These are phyloP conservation scores for Solanum piurae DNA, from an alignment of 257 asterid species.

Conservation along the genomic window DNA sequence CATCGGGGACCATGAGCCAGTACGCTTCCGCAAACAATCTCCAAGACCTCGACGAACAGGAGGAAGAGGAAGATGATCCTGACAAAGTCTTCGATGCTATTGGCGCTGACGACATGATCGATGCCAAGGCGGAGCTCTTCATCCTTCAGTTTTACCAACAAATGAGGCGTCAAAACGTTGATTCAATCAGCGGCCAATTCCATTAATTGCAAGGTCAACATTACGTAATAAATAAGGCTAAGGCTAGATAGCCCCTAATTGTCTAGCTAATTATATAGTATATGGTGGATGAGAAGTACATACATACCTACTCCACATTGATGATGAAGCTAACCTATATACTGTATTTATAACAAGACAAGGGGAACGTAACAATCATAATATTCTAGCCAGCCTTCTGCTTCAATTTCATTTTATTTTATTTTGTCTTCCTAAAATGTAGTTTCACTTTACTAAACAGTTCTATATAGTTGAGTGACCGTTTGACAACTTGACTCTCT, in stretches of 20 bases:
- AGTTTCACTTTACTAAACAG: background rate
- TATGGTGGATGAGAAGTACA: background rate
- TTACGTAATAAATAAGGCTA: background rate
- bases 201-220: background rate
- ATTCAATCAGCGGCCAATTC: background rate
- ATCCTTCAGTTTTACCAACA: constrained; percentile 54
- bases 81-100: constrained; percentile 53
- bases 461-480: background rate
- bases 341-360: background rate
- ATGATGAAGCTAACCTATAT: background rate
- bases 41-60: constrained; percentile 30
- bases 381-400: background rate
- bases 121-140: constrained; percentile 53
- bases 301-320: background rate
- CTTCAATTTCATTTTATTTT: background rate
- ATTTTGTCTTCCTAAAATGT: background rate
- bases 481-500: background rate
- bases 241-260: background rate
- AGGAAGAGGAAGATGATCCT: constrained; percentile 26
- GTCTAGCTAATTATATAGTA: background rate
- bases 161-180: constrained; percentile 26
- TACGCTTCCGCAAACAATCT: constrained; percentile 46
- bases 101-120: constrained; percentile 51
- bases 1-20: constrained; percentile 35
- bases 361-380: background rate